phyloP scores from a whole-genome alignment of 352 stramenopile species.

The Blastocystis sp. region DNA sequence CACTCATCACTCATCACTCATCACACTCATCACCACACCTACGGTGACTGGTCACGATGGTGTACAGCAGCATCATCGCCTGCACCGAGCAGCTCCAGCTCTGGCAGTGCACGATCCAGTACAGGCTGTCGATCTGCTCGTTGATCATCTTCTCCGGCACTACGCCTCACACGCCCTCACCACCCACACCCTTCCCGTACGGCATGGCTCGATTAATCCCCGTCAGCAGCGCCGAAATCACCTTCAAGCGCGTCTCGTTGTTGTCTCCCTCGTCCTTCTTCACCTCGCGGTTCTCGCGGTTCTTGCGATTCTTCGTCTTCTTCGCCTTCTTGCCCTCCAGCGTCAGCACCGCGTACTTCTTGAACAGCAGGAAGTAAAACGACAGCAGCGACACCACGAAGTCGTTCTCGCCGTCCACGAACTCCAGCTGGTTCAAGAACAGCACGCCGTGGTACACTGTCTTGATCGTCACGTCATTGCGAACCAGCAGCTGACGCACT shows the following conservation, averaged over 20 bases:
- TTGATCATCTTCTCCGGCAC: neutral
- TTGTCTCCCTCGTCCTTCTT: neutral
- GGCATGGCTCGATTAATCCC: slow-evolving; percentile 83
- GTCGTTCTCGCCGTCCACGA: slow-evolving; percentile 75
- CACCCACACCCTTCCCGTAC: slow-evolving; percentile 73
- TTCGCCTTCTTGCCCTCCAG: slow-evolving; percentile 57
- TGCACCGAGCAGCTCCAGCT: slow-evolving; percentile 61
- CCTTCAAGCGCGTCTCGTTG: slow-evolving; percentile 73
- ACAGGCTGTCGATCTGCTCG: slow-evolving; percentile 39
- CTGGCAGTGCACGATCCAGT: slow-evolving; percentile 46
- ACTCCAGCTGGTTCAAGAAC: slow-evolving; percentile 80
- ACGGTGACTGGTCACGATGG: slow-evolving; percentile 48
- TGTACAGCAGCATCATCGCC: slow-evolving; percentile 36
- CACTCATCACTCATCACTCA: slow-evolving; percentile 75
- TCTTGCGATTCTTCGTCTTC: slow-evolving; percentile 59
- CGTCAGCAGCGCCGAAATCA: slow-evolving; percentile 79
- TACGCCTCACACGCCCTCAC: neutral
- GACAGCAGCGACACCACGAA: slow-evolving; percentile 79
- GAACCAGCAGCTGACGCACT: slow-evolving; percentile 80
- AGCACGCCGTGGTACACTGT: slow-evolving; percentile 82
- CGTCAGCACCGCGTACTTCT: slow-evolving; percentile 76
- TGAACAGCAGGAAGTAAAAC: slow-evolving; percentile 84
- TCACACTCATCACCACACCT: neutral
- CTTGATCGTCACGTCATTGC: slow-evolving; percentile 78
- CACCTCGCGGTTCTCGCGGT: slow-evolving; percentile 74